Evolutionary conservation across 768 basidiomycete species (phyloP).

Genomic region (Hemileccinum impolitum): DNA sequence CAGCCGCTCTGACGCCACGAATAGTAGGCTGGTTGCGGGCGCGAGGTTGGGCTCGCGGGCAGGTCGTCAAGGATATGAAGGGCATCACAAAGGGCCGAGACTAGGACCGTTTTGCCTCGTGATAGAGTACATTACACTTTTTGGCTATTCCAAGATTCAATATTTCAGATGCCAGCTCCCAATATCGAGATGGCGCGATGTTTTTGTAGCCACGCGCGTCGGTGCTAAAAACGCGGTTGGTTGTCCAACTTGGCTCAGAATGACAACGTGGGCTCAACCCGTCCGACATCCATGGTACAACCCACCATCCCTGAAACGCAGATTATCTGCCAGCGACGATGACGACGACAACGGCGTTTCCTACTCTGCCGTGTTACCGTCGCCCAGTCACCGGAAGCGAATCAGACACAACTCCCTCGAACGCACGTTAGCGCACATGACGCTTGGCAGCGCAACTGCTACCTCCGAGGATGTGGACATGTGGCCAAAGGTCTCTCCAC

Average conservation of each 20-base stretch:
- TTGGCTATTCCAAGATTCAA: no score
- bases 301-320: slow-evolving; percentile 41
- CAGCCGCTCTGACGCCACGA: slow-evolving; percentile 79
- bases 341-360: slow-evolving; percentile 4
- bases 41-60: slow-evolving; percentile 77
- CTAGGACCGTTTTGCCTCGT: background rate
- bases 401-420: slow-evolving; percentile 50
- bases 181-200: no score
- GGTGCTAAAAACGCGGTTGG: background rate
- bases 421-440: slow-evolving; percentile 53
- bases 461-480: slow-evolving; percentile 20
- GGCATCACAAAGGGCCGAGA: slow-evolving; percentile 25
- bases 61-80: slow-evolving; percentile 47
- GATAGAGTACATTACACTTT: no score
- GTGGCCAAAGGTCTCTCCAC: slow-evolving; percentile 9
- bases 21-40: slow-evolving; percentile 82
- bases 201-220: no score
- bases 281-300: slow-evolving; percentile 45
- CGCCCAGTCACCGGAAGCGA: slow-evolving; percentile 43
- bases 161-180: no score
- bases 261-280: slow-evolving; percentile 35
- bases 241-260: background rate
- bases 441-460: slow-evolving; percentile 21
- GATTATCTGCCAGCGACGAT: slow-evolving; percentile 21
- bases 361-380: background rate